Evolutionary conservation across 164 flowering plant genomes (phyloP).

Genomic region (Liriodendron chinense): DNA sequence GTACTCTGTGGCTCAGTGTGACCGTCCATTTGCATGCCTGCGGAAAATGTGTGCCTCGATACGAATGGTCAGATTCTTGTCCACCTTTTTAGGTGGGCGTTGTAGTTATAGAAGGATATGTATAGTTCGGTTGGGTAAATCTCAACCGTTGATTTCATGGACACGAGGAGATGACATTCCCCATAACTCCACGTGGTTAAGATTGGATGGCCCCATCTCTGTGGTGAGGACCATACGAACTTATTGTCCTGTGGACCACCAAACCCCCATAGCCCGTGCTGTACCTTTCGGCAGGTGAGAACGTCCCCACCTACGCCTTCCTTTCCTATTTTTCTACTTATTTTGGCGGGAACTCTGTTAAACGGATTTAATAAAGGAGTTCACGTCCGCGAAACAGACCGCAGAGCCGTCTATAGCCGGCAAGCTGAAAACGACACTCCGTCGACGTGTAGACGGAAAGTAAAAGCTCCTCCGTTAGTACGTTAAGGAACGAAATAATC

Average conservation of each 20-base stretch:
- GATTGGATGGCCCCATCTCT: too few relatives aligned
- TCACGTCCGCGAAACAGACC: constrained; percentile 18
- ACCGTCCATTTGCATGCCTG: neutral
- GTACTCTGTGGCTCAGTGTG: neutral
- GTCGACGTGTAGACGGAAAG: neutral
- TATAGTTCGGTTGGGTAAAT: too few relatives aligned
- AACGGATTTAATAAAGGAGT: neutral
- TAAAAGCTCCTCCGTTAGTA: neutral
- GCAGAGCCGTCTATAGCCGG: constrained; percentile 12
- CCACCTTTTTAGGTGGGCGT: too few relatives aligned
- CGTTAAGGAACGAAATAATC: neutral
- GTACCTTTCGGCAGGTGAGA: constrained; percentile 32
- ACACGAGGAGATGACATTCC: too few relatives aligned
- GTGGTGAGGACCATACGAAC: too few relatives aligned
- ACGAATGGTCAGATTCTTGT: too few relatives aligned
- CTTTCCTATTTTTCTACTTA: neutral
- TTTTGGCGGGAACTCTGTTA: neutral
- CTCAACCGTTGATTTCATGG: too few relatives aligned
- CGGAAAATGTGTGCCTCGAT: neutral
- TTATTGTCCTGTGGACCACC: too few relatives aligned
- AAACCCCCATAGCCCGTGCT: constrained; percentile 3
- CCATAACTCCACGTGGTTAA: too few relatives aligned
- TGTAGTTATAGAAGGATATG: too few relatives aligned
- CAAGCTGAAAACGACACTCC: constrained; percentile 1
- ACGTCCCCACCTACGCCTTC: constrained; percentile 9